These are phyloP conservation scores for Termitomyces sp. DNA, from an alignment of 768 basidiomycete genomes.

Conservation along the genomic window DNA sequence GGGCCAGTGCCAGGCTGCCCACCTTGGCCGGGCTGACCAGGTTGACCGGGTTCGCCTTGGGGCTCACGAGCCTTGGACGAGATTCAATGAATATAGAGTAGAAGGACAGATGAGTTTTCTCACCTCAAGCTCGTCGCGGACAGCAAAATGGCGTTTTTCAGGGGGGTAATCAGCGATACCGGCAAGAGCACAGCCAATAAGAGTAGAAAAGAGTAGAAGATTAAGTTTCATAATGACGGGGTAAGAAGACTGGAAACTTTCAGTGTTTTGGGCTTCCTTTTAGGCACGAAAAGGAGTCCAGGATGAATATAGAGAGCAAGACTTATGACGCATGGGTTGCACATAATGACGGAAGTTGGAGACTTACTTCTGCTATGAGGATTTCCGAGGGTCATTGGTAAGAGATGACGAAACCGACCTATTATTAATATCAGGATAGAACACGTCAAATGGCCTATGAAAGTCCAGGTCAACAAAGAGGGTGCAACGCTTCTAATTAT, in stretches of 20 bases:
- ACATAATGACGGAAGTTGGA: not conserved
- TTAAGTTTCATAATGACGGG: constrained; percentile 5
- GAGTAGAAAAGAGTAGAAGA: constrained; percentile 6
- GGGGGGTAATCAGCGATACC: not conserved
- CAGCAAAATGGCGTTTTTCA: not conserved
- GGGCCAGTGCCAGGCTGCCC: constrained; percentile 5
- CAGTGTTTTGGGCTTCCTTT: not conserved
- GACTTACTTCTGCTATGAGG: not conserved
- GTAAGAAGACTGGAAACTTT: not conserved
- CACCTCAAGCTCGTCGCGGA: not conserved
- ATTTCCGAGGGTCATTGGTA: not conserved
- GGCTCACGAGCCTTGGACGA: constrained; percentile 1
- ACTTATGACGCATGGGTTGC: constrained; percentile 7
- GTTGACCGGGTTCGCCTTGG: constrained; percentile 9
- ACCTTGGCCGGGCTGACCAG: constrained; percentile 8
- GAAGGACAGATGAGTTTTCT: not conserved
- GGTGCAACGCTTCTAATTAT: not conserved
- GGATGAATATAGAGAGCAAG: constrained; percentile 3
- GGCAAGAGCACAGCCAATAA: constrained; percentile 8
- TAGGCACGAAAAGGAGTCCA: constrained; percentile 6
- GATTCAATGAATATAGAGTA: not conserved
- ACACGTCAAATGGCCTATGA: not conserved
- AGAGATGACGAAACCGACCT: too few species aligned
- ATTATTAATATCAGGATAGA: too few species aligned
- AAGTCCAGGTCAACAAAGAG: not conserved